Base-by-base conservation (phyloP, 495 filamentous ascomycete species). In the Neurospora discreta region DNA sequence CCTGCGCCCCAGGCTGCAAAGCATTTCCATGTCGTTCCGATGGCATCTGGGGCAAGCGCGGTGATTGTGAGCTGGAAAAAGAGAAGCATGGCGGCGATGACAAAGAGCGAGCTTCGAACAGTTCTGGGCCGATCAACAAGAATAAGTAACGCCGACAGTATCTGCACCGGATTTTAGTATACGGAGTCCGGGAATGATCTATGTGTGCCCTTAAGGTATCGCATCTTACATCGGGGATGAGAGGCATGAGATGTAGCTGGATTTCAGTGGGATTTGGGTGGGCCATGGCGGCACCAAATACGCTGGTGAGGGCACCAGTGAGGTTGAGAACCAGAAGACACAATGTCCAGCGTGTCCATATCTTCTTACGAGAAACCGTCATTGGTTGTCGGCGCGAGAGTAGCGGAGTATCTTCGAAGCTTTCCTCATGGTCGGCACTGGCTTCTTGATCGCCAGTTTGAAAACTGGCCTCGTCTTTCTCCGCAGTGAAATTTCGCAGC, bases 401-500 rank as follows among this genome's bases (percentile, higher is more conserved):
- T 18, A 65, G 26, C 52, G 52, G 52, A 18, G 52, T 65, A 65
- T 65, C 52, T 65, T 65, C 52, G 52, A 65, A 65, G 52, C 52
- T 65, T 65, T 65, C 60, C 26, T 13, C 20, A 18, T 42, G 8
- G 11, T 33, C 16, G 23, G 33, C 8, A 20, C 10, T 20, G 52
- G 52, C 36, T 33, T 30, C 38, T n/a, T 72, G 60, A n/a, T 16
- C 60, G 39, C 5, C 7, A 16, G 11, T 18, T 65, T 9, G 52
- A 16, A 65, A 36, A 1, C 26, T 33, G 13, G 23, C 26, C 6
- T 68, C 74, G 23, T 72, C 10, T 1, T 75, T 10, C 71, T 79
- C 75, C 7, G 75, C 69, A 0, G 75, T 75, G 65, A 81, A 78
- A 36, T 65, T 73, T 33, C 76, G 76, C 44, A 81, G 72, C 78